Conservation (phyloP, 78 protist genomes). For the Reticulomyxa filosa region DNA sequence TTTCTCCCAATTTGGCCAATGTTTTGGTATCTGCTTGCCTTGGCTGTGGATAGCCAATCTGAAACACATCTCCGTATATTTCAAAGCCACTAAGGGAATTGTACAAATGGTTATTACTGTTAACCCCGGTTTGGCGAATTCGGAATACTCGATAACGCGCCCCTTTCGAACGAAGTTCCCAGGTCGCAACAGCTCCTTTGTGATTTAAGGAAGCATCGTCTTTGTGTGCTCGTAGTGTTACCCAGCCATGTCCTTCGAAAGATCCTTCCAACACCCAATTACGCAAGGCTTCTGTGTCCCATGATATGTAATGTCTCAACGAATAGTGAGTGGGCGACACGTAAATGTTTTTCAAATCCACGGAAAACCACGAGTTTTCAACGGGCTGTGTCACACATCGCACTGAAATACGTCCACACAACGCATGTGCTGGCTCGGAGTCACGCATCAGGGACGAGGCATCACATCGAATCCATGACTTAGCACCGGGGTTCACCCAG, state of each 20-base stretch:
- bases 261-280: slow-evolving; percentile 2
- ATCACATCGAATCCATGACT: too few relatives aligned
- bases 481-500: too few relatives aligned
- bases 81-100: too few relatives aligned
- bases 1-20: too few relatives aligned
- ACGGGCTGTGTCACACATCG: background rate
- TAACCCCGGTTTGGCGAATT: too few relatives aligned
- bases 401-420: background rate
- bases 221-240: background rate
- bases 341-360: background rate
- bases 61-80: too few relatives aligned
- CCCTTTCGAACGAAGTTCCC: background rate
- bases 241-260: background rate
- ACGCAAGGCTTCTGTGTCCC: background rate
- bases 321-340: background rate
- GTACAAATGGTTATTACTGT: too few relatives aligned
- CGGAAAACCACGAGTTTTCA: background rate
- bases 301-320: background rate
- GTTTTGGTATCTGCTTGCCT: too few relatives aligned
- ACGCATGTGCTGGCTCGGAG: too few relatives aligned
- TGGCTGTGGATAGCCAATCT: too few relatives aligned
- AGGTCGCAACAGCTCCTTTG: background rate
- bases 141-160: too few relatives aligned
- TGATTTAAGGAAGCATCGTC: background rate
- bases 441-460: too few relatives aligned